Conservation (phyloP, 371 early-diverging fungal genomes). For the Zychaea mexicana region DNA sequence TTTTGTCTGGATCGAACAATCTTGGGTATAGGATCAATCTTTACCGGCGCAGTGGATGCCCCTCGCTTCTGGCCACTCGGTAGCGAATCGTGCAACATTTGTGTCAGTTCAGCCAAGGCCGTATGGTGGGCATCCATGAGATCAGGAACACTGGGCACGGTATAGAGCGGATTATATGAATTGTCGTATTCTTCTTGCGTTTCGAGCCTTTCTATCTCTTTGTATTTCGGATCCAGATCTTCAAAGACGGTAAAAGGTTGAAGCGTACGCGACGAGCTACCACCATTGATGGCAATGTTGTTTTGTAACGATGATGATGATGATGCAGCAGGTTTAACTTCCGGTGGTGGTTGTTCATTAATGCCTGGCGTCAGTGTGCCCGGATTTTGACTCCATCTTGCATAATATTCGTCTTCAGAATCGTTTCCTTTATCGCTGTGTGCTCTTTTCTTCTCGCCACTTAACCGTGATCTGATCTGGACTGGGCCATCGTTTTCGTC, state of each 20-base stretch:
- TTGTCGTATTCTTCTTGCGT: slow-evolving; percentile 53
- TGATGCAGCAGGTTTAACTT: not conserved
- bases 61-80: slow-evolving; percentile 11
- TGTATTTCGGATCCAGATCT: slow-evolving; percentile 8
- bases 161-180: slow-evolving; percentile 49
- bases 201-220: slow-evolving; percentile 31
- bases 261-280: not conserved
- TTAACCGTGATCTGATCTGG: slow-evolving; percentile 4
- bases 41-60: not conserved
- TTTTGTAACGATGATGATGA: not conserved
- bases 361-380: slow-evolving; percentile 44
- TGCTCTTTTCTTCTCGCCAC: not conserved
- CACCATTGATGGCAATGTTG: not conserved
- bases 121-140: slow-evolving; percentile 47
- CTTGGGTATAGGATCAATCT: slow-evolving; percentile 37
- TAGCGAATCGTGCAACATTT: slow-evolving; percentile 39
- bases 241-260: slow-evolving; percentile 15
- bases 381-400: slow-evolving; percentile 43
- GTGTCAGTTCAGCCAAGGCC: slow-evolving; percentile 43
- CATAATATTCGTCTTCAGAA: slow-evolving; percentile 47
- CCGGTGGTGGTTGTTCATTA: slow-evolving; percentile 5
- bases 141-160: slow-evolving; percentile 55
- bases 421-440: slow-evolving; percentile 18
- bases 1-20: slow-evolving; percentile 17
- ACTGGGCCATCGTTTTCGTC: slow-evolving; percentile 27